These are phyloP conservation scores for Citrus hindsii DNA, from an alignment of 345 rosid species.

Conservation along the genomic window DNA sequence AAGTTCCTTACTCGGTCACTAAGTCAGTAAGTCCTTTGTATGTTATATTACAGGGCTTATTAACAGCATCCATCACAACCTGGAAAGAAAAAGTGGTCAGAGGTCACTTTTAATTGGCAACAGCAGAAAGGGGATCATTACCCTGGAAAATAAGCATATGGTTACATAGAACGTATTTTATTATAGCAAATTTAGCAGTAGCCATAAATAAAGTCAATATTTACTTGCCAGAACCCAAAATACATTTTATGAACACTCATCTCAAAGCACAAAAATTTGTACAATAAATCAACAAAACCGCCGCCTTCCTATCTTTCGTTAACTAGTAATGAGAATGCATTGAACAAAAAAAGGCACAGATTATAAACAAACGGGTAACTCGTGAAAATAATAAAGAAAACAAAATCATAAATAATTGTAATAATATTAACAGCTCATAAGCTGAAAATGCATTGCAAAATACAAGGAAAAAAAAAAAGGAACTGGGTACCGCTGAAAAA, in stretches of 20 bases:
- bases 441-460: neutral
- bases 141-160: neutral
- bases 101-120: neutral
- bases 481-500: neutral
- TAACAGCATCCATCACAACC: constrained; percentile 97
- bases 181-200: neutral
- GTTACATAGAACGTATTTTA: neutral
- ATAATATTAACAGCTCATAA: neutral
- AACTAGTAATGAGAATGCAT: neutral
- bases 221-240: neutral
- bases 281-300: neutral
- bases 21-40: constrained; percentile 87
- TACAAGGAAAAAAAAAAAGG: neutral
- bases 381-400: no score
- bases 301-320: neutral
- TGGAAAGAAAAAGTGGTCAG: constrained; percentile 15
- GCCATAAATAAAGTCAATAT: neutral
- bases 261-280: neutral
- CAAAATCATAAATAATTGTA: no score
- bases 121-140: neutral
- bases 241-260: neutral
- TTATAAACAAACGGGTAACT: no score
- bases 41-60: constrained; percentile 70
- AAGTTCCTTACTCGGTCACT: constrained; percentile 77
- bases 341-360: no score